phyloP scores from a whole-genome alignment of 257 asterid genomes.

The Gardenia jasminoides region DNA sequence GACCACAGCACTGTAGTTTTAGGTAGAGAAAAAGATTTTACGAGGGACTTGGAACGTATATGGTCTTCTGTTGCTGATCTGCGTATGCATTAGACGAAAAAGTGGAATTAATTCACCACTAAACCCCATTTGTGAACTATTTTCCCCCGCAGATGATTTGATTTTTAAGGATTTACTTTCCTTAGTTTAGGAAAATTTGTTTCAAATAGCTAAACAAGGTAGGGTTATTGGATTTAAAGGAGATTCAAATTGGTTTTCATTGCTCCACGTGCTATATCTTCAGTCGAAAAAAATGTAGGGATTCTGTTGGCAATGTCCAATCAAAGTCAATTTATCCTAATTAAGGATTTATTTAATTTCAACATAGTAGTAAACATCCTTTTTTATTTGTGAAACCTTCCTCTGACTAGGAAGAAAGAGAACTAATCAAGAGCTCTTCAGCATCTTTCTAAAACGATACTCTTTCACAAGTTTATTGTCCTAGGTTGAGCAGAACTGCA shows the following conservation, averaged over 20 bases:
- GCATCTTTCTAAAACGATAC: no score
- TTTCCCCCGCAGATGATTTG: neutral
- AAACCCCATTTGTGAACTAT: neutral
- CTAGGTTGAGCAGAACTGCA: no score
- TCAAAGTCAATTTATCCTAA: no score
- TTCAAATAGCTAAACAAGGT: neutral
- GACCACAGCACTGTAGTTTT: conserved; percentile 55
- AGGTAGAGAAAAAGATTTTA: conserved; percentile 47
- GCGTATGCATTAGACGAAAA: neutral
- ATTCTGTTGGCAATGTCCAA: no score
- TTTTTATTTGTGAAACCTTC: no score
- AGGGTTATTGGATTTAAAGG: neutral
- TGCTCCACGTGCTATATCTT: neutral
- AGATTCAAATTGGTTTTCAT: neutral
- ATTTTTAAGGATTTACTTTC: neutral
- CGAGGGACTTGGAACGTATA: conserved; percentile 42
- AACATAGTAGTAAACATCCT: no score
- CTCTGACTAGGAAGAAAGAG: no score
- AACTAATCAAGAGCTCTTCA: no score
- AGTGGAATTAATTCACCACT: neutral
- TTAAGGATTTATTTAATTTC: no score
- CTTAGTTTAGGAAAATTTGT: neutral
- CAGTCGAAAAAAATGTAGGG: neutral
- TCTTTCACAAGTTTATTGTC: no score
- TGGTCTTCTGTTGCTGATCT: conserved; percentile 38